Evolutionary conservation across 441 rosid genomes (phyloP).

Genomic region (Iberis amara): DNA sequence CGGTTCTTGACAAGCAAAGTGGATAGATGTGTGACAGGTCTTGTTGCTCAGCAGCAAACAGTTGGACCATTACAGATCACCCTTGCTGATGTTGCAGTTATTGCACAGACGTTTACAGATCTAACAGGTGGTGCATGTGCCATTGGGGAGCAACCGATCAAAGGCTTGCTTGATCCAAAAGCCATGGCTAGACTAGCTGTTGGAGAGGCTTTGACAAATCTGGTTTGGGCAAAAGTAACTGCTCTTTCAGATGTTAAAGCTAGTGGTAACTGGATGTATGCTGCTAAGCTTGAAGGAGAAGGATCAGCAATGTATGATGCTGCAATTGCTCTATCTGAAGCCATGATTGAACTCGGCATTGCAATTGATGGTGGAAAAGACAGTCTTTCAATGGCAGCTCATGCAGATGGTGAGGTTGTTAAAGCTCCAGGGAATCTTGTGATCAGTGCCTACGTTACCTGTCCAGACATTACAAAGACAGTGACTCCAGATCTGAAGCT

Average conservation of each 20-base stretch:
- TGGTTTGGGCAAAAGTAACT: slow-evolving; percentile 89
- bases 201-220: slow-evolving; percentile 92
- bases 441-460: slow-evolving; percentile 78
- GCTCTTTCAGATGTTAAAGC: slow-evolving; percentile 90
- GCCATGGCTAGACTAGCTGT: slow-evolving; percentile 95
- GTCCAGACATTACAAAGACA: slow-evolving; percentile 84
- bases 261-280: slow-evolving; percentile 98
- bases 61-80: slow-evolving; percentile 91
- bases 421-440: slow-evolving; percentile 98
- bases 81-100: slow-evolving; percentile 92
- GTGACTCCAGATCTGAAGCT: slow-evolving; percentile 89
- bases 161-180: slow-evolving; percentile 78
- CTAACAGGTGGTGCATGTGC: slow-evolving; percentile 90
- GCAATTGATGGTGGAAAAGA: slow-evolving; percentile 98
- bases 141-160: slow-evolving; percentile 90
- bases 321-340: slow-evolving; percentile 69
- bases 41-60: slow-evolving; percentile 97
- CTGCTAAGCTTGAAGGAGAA: slow-evolving; percentile 96
- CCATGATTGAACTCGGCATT: slow-evolving; percentile 90
- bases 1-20: slow-evolving; percentile 90
- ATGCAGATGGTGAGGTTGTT: slow-evolving; percentile 69
- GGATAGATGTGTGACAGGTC: slow-evolving; percentile 93
- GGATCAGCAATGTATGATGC: slow-evolving; percentile 97
- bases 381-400: slow-evolving; percentile 96
- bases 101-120: slow-evolving; percentile 75